Percentiles rank a stretch among this genome's conserved stretches.
Evolutionary conservation across 1,139 yeast genomes (phyloP).

Genomic region (Kurtzmaniella quercitrusa): DNA sequence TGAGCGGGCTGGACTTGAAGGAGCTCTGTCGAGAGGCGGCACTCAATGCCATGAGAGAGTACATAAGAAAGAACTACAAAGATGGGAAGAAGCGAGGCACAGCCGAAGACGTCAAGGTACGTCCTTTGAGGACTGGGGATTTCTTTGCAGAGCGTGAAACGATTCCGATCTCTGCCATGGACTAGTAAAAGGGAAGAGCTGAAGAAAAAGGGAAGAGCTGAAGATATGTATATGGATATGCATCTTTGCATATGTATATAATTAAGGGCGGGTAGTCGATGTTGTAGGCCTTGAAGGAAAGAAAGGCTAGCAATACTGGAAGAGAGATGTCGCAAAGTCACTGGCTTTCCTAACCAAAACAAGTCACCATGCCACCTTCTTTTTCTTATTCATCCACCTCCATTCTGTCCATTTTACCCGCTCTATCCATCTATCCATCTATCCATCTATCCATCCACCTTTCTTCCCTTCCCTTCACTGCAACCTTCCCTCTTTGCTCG

Average conservation of each 20-base stretch:
- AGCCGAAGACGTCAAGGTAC: slow-evolving; percentile 18
- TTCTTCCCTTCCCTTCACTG: background rate
- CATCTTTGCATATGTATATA: no score
- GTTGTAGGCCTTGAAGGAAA: no score
- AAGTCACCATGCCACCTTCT: no score
- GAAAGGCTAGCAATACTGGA: no score
- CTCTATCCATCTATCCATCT: background rate
- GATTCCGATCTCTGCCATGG: slow-evolving; percentile 31
- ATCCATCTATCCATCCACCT: no score
- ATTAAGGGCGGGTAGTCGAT: no score
- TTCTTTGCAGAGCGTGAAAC: slow-evolving; percentile 31
- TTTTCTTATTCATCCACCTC: no score
- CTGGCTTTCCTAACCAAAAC: no score
- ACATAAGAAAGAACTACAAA: slow-evolving; percentile 49
- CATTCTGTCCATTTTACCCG: no score
- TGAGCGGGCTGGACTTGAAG: slow-evolving; percentile 87
- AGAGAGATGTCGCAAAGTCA: no score
- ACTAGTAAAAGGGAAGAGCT: slow-evolving; percentile 13
- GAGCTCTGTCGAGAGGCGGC: slow-evolving; percentile 95
- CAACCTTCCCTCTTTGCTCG: background rate
- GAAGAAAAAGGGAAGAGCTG: background rate
- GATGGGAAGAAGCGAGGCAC: slow-evolving; percentile 35
- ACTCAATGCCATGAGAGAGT: slow-evolving; percentile 82
- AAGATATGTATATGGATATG: no score
- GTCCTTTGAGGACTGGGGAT: slow-evolving; percentile 45